Base-by-base conservation (phyloP, 495 filamentous ascomycete species). In the Chaetomium tenue region DNA sequence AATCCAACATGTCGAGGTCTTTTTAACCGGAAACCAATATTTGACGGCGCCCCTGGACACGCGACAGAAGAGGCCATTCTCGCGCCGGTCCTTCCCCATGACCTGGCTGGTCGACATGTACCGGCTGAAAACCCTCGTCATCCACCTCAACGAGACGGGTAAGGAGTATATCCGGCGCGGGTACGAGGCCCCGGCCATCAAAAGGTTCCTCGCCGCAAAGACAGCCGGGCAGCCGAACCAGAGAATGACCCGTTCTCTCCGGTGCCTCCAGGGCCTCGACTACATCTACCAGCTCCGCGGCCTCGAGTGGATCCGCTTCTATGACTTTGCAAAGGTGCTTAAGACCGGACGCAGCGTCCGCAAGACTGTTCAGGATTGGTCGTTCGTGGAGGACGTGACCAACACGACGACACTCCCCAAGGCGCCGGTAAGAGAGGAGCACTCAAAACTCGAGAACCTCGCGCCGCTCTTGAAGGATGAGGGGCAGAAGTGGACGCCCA, bases 211-310 rank as follows among this genome's bases (percentile, higher is more conserved):
- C 60, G 23, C 22, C 0, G 22, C 39, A 5, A 71, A 75, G 39
- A 80, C 74, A 0, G 30, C 50, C 2, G 65, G 59, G 0, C 78
- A 80, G 26, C 73, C 75, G 0, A 78, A 79, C 47, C 64, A 25
- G 7, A 71, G 78, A 8, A 66, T 48, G 15, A 63, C 44, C 0
- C 74, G 78, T 3, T 58, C 69, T 0, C 68, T 81, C 28, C 68
- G 76, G 1, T 72, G 59, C 0, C 40, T 78, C 0, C 76, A 79
- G 28, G 79, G 78, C 0, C 67, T 80, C 9, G 77, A 81, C 39
- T 76, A 67, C 26, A 55, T 81, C 18, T 71, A 70, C 42, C 50
- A 70, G 22, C 73, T 80, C 0, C 76, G 79, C 3, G 78, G 77
- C 1, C 66, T 81, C 60, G 60, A 64, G 0, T 72, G 63, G 63